phyloP scores from a whole-genome alignment of 2,329 filamentous ascomycete genomes.

The Ceratocystiopsis minuta region DNA sequence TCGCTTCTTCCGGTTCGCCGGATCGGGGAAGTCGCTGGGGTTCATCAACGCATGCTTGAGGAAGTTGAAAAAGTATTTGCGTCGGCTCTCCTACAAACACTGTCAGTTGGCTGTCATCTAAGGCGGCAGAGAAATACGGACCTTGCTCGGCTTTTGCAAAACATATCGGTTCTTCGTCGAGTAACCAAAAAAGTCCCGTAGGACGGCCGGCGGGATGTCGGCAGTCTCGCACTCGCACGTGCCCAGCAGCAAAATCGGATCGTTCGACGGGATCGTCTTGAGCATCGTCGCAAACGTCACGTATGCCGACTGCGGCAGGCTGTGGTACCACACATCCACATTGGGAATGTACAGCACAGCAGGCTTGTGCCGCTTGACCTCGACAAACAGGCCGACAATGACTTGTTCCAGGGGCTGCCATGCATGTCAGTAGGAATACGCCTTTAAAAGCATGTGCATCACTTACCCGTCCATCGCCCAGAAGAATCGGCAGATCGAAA shows the following conservation, averaged over 20 bases:
- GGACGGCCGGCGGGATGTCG: constrained; percentile 42
- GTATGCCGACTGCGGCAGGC: constrained; percentile 44
- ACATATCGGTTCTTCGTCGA: constrained; percentile 61
- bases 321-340: constrained; percentile 70
- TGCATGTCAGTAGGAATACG: neutral
- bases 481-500: constrained; percentile 75
- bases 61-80: constrained; percentile 62
- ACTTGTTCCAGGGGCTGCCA: constrained; percentile 59
- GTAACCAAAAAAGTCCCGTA: constrained; percentile 70
- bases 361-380: constrained; percentile 85
- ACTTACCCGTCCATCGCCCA: constrained; percentile 62
- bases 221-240: constrained; percentile 55
- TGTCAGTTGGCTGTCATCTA: too few relatives aligned
- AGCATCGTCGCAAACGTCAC: constrained; percentile 72
- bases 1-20: constrained; percentile 69
- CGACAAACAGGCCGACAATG: constrained; percentile 76
- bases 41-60: constrained; percentile 64
- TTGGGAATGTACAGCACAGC: constrained; percentile 91
- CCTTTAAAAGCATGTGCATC: neutral
- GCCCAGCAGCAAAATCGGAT: constrained; percentile 77
- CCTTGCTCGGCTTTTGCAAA: constrained; percentile 47
- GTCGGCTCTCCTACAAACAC: constrained; percentile 35
- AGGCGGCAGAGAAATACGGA: constrained; percentile 18
- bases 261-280: constrained; percentile 68
- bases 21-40: constrained; percentile 75